Evolutionary conservation across 257 asterid genomes (phyloP).

Genomic region (Coffea eugenioides): DNA sequence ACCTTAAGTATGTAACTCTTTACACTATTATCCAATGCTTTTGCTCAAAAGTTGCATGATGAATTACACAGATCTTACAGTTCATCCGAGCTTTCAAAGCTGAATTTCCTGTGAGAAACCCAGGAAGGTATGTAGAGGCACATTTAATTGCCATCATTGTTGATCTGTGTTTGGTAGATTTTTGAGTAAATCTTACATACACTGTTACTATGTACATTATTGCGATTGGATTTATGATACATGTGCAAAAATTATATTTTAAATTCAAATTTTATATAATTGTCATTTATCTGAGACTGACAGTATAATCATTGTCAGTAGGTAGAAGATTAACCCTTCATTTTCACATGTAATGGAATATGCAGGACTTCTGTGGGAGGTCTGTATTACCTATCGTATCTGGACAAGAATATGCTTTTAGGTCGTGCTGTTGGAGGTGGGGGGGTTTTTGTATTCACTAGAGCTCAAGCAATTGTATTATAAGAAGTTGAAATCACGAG

Average conservation of each 20-base stretch:
- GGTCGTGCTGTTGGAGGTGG: conserved; percentile 95
- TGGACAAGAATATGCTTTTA: conserved; percentile 77
- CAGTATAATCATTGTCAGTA: too few relatives aligned
- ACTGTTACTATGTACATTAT: too few relatives aligned
- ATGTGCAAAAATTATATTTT: too few relatives aligned
- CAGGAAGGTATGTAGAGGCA: conserved; percentile 41
- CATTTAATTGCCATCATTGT: not conserved
- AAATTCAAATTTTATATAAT: too few relatives aligned
- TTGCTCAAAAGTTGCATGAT: not conserved
- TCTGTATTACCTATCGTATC: conserved; percentile 74
- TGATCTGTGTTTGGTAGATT: too few relatives aligned
- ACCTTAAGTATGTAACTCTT: too few relatives aligned
- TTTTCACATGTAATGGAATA: conserved; percentile 14
- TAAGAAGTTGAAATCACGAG: not conserved
- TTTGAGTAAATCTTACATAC: too few relatives aligned
- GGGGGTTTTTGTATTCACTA: conserved; percentile 76
- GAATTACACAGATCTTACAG: conserved; percentile 60
- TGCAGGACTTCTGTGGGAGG: conserved; percentile 79
- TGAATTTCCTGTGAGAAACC: conserved; percentile 57
- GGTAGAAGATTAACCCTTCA: too few relatives aligned
- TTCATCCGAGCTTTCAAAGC: conserved; percentile 71
- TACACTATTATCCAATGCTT: not conserved
- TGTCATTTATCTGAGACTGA: too few relatives aligned
- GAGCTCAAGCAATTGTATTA: conserved; percentile 52
- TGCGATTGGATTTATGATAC: too few relatives aligned